Evolutionary conservation across 2,329 filamentous ascomycete species (phyloP), one percentile per base, ranked within the genome.

Genomic region (Endothia cerciana): DNA sequence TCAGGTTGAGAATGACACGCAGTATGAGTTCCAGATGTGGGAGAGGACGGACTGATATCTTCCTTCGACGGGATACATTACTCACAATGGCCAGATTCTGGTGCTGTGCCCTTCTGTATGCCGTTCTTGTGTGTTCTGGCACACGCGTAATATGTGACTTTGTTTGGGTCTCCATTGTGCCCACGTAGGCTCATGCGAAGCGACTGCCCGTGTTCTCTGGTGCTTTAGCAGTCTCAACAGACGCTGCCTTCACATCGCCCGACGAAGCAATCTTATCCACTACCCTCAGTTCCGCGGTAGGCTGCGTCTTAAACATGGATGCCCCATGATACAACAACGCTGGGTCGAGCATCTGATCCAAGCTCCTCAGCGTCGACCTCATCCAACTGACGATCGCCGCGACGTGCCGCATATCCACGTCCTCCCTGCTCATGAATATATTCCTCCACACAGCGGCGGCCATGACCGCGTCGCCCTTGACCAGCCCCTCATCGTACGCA

Each of bases 401-500:
- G 59, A 88, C 75, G 36, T 76, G 72, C 62, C 84, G 77, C 43
- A 82, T 76, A 69, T 88, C 84, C 19, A 81, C 79, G 67, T 85
- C 82, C 58, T 79, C 77, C 45, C 76, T 72, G 28, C 87, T 92
- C 80, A 94, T 93, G 83, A 93, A 97, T 64, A 99, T 75, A 78
- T 98, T 98, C 73, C 95, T 86, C 95, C 95, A 99, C 58, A 99
- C 83, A 10, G 95, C 95, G 51, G 91, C 84, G 3, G 90, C 92
- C 17, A 95, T 83, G 64, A 92, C 86, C 17, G 91, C 89, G 75
- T 96, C 92, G 11, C 91, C 90, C 76, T 89, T 89, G 70, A 89
- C 83, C 55, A 96, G 75, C 0, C 91, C 92, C 80, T 95, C 92
- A 75, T 96, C 92, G 76, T 94, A 95, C 1, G 93, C 92, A 8